A percentile compares a stretch with the other conserved stretches of the same genome.
Conservation (phyloP, 495 filamentous ascomycete species). For the Podospora australis region DNA sequence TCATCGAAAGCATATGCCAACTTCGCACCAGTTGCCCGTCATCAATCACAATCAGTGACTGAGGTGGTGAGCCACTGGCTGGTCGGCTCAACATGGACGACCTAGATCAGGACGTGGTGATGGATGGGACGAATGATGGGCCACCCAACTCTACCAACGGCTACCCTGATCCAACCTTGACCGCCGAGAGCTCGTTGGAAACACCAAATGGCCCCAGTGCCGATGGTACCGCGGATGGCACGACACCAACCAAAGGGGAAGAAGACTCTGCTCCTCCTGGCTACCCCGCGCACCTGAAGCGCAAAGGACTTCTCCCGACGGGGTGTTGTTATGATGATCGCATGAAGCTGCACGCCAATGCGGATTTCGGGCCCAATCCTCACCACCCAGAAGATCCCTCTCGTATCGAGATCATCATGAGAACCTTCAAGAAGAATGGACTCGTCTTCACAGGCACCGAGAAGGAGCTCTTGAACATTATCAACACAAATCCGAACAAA, state of each 20-base stretch:
- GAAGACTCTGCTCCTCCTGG: constrained; percentile 9
- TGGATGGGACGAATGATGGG: constrained; percentile 35
- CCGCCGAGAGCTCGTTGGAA: constrained; percentile 16
- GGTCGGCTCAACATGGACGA: constrained; percentile 27
- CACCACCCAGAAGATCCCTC: constrained; percentile 92
- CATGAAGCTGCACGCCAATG: constrained; percentile 88
- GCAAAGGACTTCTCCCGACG: constrained; percentile 48
- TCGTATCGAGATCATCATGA: constrained; percentile 84
- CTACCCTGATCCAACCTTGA: constrained; percentile 17
- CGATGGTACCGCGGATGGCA: constrained; percentile 15
- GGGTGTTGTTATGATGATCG: constrained; percentile 84
- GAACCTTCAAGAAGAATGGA: constrained; percentile 69
- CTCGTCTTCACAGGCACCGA: constrained; percentile 54
- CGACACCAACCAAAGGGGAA: constrained; percentile 12
- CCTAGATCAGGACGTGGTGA: constrained; percentile 22
- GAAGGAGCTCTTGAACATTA: constrained; percentile 36
- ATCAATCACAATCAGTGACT: too few species aligned
- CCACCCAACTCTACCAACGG: constrained; percentile 34
- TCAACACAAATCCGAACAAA: constrained; percentile 43
- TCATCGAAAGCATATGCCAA: too few species aligned
- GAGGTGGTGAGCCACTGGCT: neutral
- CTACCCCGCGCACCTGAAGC: constrained; percentile 17
- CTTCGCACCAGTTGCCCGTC: too few species aligned
- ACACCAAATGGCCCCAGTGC: constrained; percentile 22
- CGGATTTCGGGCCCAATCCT: constrained; percentile 57